Base-by-base conservation (phyloP, 1,284 basidiomycete species). In the Cystobasidium slooffiae region DNA sequence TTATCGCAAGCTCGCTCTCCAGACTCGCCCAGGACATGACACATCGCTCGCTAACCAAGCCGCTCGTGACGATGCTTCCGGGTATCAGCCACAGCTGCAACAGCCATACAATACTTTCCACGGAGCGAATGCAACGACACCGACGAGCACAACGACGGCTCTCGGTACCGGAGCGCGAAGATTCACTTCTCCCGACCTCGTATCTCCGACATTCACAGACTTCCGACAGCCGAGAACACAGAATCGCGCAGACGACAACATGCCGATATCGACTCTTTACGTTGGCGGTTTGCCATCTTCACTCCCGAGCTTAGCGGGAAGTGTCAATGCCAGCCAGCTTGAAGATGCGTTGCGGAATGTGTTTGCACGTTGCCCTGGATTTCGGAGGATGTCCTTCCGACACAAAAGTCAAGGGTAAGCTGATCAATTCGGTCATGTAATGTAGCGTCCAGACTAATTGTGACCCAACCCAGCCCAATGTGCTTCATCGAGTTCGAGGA, bases 331-430 rank as follows among this genome's bases (percentile, higher is more conserved):
- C 59, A 90, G 90, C 79, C 88, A 90, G 79, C 86, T 97, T 0
- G 93, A 97, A 83, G 92, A 93, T 70, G 89, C 88, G 59, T 85
- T 99, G 18, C 87, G 92, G 74, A 88, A 88, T 47, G 84, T 96
- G 59, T 98, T 99, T 82, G 86, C 87, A 52, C 86, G 86, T 47
- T 89, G 89, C 53, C 87, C 88, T 0, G 95, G 95, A 4, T 99
- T 90, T 84, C 90, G 93, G 73, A 91, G 95, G 80, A 87, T 99
- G 78, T 94, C 91, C 79, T 98, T 94, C 85, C 87, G 94, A 74
- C 93, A 96, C 81, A 99, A 99, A 85, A 94, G 1, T 94, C 94
- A 4, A 97, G 97, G 95, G 97, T 94, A 83, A 97, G 97, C 82
- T 92, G 94, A 62, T 93, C 94, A 88, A 92, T 82, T 65, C 84